These are phyloP conservation scores for Cladochytrium replicatum DNA, from an alignment of 192 early-diverging fungal genomes.

Conservation along the genomic window DNA sequence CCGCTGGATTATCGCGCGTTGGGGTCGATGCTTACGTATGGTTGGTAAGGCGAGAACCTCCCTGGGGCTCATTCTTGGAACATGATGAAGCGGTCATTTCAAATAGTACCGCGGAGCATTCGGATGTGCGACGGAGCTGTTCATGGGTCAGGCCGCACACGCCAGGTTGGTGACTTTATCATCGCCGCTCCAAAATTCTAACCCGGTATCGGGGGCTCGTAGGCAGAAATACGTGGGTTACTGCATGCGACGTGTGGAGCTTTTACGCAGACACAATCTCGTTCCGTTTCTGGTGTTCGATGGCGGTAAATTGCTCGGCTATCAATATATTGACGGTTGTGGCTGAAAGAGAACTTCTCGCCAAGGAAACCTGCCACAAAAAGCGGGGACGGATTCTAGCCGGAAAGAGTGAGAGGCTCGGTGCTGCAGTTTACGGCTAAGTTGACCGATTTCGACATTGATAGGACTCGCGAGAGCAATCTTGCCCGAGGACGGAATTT, in stretches of 20 bases:
- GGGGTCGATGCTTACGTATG: constrained; percentile 94
- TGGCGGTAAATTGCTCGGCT: constrained; percentile 67
- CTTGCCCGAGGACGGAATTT: constrained; percentile 44
- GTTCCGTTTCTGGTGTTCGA: constrained; percentile 90
- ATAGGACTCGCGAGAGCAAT: constrained; percentile 49
- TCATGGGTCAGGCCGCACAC: constrained; percentile 42
- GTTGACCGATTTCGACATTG: constrained; percentile 1
- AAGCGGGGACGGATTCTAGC: constrained; percentile 60
- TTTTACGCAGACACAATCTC: constrained; percentile 62
- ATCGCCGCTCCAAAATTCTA: too few relatives aligned
- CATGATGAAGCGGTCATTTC: too few relatives aligned
- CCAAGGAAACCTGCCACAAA: constrained; percentile 60
- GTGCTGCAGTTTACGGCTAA: constrained; percentile 2
- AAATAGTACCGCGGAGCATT: constrained; percentile 69
- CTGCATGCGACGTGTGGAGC: constrained; percentile 66
- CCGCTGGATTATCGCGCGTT: constrained; percentile 30
- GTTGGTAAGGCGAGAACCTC: too few relatives aligned
- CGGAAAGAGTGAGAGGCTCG: constrained; percentile 46
- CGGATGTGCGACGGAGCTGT: constrained; percentile 73
- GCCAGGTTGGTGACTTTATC: too few relatives aligned
- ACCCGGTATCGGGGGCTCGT: too few relatives aligned
- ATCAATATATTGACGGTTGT: too few relatives aligned
- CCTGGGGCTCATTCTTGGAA: too few relatives aligned
- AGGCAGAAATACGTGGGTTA: constrained; percentile 66
- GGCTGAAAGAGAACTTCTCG: too few relatives aligned